Percentiles rank a stretch among this genome's conserved stretches.
Conservation (phyloP, 148 eudicot species). For the Drosera capensis region DNA sequence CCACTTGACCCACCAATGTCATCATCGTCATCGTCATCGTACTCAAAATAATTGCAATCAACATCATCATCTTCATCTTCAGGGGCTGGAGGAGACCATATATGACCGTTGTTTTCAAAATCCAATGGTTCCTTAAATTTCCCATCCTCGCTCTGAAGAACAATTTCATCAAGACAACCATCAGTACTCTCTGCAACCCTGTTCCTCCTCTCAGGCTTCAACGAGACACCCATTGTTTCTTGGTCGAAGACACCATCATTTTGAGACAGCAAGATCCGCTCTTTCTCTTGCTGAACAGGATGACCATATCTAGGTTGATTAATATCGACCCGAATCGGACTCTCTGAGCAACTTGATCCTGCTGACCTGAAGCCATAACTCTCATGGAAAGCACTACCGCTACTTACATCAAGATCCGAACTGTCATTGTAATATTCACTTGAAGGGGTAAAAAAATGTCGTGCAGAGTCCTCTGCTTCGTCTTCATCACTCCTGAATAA, state of each 20-base stretch:
- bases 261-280: constrained; percentile 27
- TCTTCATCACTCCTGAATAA: constrained; percentile 77
- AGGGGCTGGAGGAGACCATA: constrained; percentile 90
- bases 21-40: too few species aligned
- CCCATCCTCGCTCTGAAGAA: constrained; percentile 17
- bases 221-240: constrained; percentile 30
- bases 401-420: constrained; percentile 65
- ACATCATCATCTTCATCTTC: constrained; percentile 55
- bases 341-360: constrained; percentile 74
- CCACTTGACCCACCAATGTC: constrained; percentile 57
- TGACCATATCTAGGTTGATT: constrained; percentile 45
- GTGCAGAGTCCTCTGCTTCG: constrained; percentile 49
- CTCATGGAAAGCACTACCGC: constrained; percentile 62
- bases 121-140: constrained; percentile 40
- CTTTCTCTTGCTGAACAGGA: constrained; percentile 46
- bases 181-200: constrained; percentile 20
- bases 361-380: constrained; percentile 44
- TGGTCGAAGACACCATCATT: constrained; percentile 25
- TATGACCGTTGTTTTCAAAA: constrained; percentile 53
- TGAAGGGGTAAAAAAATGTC: constrained; percentile 39
- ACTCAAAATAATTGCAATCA: constrained; percentile 41
- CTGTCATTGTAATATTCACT: constrained; percentile 41
- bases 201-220: constrained; percentile 28
- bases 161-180: constrained; percentile 25
- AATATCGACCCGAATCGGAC: constrained; percentile 80